Evolutionary conservation across 768 basidiomycete genomes (phyloP), one percentile per base, ranked within the genome.

Genomic region (Phlegmacium glaucopus): DNA sequence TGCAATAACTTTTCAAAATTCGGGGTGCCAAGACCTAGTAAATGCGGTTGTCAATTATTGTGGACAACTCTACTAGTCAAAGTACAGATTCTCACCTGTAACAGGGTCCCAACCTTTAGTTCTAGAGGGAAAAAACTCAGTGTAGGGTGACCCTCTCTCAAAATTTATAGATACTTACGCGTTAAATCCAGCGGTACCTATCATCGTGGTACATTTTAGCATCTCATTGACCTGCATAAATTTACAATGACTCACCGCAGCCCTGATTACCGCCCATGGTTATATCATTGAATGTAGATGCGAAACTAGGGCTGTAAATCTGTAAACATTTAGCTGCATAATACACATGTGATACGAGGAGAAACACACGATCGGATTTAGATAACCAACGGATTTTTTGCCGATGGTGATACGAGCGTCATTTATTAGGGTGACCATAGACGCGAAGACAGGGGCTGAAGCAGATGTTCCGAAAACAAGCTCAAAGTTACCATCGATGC

Each of bases 351-450:
- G 12, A 16, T 28, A 11, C 4, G 3, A 13, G 7, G 11, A 13
- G 4, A 27, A 39, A 51, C 53, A 44, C 42, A 76, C 72, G 4
- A 59, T 46, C 22, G 72, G 74, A 44, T 78, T 78, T 16, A 78
- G 69, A 49, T 77, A 78, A 5, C 77, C 79, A 30, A 81, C 66
- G 0, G 78, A 59, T 0, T 53, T 45, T 53, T 79, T 79, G 6
- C 67, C 65, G 4, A 5, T 4, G 3, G 68, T 65, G 18, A 81
- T 56, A 2, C 78, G 70, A 0, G 74, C 77, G 50, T 80, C 80
- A 45, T 80, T 80, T 42, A 80, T 61, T 61, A 79, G 58, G 2
- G 79, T 64, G 26, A 80, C 67, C 35, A 80, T 74, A 1, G 75
- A 68, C 3, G 52, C 58, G 34, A 61, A 49, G 18, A 74, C 72